Conservation (phyloP, 2,329 filamentous ascomycete species). For the Ceratocystis smalleyi region DNA sequence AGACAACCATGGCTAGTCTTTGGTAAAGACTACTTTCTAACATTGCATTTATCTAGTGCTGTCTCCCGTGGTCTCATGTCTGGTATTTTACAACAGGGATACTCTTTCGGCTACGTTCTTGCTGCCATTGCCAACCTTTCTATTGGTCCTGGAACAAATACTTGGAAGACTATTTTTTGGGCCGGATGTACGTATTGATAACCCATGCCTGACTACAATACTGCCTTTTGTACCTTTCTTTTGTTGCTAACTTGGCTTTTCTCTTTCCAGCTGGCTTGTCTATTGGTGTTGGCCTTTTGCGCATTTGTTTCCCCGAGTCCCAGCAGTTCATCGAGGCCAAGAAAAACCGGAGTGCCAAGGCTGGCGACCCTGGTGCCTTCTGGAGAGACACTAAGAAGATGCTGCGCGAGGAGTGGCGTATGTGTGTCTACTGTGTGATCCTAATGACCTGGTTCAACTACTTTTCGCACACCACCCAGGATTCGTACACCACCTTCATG, state of each 20-base stretch:
- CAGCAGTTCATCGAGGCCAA: conserved; percentile 59
- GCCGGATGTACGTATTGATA: conserved; percentile 34
- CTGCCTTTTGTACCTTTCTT: not conserved
- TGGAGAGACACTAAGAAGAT: conserved; percentile 55
- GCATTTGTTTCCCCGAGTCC: conserved; percentile 56
- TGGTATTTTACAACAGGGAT: conserved; percentile 64
- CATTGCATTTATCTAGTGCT: conserved; percentile 26
- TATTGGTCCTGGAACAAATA: conserved; percentile 45
- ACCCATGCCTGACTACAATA: not conserved
- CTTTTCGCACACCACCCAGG: conserved; percentile 66
- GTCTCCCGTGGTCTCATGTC: conserved; percentile 58
- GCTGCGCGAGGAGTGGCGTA: conserved; percentile 55
- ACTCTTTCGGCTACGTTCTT: conserved; percentile 64
- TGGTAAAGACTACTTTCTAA: conserved; percentile 12
- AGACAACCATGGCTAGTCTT: not conserved
- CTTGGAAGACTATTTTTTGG: conserved; percentile 67
- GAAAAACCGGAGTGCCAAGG: conserved; percentile 28
- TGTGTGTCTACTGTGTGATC: conserved; percentile 62
- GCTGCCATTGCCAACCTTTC: conserved; percentile 62
- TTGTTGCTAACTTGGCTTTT: conserved; percentile 8
- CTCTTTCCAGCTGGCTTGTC: conserved; percentile 41
- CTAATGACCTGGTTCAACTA: conserved; percentile 65
- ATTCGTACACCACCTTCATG: conserved; percentile 73
- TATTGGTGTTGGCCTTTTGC: conserved; percentile 51
- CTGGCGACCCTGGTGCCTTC: conserved; percentile 32